These are phyloP conservation scores for Russula brevipes DNA, from an alignment of 768 basidiomycete genomes.

Conservation along the genomic window DNA sequence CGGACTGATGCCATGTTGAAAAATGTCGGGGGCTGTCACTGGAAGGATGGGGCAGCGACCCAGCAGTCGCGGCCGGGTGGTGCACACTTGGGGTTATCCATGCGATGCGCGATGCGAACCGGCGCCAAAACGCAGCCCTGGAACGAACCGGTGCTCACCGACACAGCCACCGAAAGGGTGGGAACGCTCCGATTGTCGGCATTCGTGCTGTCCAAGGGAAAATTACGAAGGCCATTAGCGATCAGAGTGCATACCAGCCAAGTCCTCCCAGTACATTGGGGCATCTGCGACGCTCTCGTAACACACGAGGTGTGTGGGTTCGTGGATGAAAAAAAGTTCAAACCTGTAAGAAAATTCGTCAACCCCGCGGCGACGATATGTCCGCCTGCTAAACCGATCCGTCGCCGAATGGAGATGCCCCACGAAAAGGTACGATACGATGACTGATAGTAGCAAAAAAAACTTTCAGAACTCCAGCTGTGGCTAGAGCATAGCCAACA, in stretches of 20 bases:
- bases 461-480: too few relatives aligned
- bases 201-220: not conserved
- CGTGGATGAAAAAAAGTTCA: constrained; percentile 1
- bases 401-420: not conserved
- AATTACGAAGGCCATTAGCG: not conserved
- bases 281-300: constrained; percentile 6
- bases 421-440: not conserved
- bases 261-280: not conserved
- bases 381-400: not conserved
- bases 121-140: too few relatives aligned
- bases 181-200: not conserved
- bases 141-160: not conserved
- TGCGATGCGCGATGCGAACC: not conserved
- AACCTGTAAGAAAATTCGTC: constrained; percentile 3
- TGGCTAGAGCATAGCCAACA: not conserved
- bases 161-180: constrained; percentile 5
- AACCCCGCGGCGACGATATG: constrained; percentile 8
- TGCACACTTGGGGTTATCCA: constrained; percentile 22
- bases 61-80: constrained; percentile 20
- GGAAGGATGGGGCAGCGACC: not conserved
- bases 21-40: not conserved
- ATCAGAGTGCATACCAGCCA: not conserved
- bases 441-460: not conserved
- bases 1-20: constrained; percentile 7
- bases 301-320: not conserved